Conservation (phyloP, 139 green algal genomes). For the Auxenochlorella pyrenoidosa region DNA sequence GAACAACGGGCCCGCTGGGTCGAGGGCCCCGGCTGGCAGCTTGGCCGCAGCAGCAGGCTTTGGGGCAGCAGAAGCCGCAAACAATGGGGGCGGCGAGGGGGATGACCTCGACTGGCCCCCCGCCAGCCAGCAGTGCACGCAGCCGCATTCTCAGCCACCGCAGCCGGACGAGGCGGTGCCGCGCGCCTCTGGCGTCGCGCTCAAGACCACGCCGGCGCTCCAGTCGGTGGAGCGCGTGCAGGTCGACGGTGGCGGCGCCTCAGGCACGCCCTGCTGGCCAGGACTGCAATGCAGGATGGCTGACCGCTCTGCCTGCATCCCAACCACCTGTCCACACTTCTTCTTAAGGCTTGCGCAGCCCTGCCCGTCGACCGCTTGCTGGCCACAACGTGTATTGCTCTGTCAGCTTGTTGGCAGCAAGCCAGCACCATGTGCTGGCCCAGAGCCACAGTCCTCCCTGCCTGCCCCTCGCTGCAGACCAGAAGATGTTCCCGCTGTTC, state of each 20-base stretch:
- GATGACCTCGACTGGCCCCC: neutral
- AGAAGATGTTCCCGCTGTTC: constrained; percentile 39
- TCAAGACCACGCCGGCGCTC: constrained; percentile 38
- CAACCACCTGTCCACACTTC: too few relatives aligned
- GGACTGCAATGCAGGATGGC: too few relatives aligned
- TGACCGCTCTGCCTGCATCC: neutral
- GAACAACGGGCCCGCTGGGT: too few relatives aligned
- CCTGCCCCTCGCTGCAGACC: neutral
- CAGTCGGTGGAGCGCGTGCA: constrained; percentile 38
- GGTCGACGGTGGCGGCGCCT: constrained; percentile 12
- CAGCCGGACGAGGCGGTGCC: neutral
- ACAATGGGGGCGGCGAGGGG: neutral
- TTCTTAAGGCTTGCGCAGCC: too few relatives aligned
- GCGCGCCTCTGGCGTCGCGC: neutral
- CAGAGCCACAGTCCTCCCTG: too few relatives aligned
- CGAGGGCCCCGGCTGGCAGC: neutral
- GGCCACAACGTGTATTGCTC: too few relatives aligned
- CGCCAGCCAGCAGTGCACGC: neutral
- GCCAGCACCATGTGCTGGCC: too few relatives aligned
- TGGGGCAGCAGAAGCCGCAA: neutral
- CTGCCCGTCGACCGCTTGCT: too few relatives aligned
- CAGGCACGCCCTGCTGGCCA: neutral
- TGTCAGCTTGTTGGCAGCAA: too few relatives aligned
- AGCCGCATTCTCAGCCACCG: neutral
- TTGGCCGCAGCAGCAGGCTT: neutral